A percentile compares a stretch with the other conserved stretches of the same genome.
phyloP scores from a whole-genome alignment of 106 monocot genomes.

The Acorus calamus region DNA sequence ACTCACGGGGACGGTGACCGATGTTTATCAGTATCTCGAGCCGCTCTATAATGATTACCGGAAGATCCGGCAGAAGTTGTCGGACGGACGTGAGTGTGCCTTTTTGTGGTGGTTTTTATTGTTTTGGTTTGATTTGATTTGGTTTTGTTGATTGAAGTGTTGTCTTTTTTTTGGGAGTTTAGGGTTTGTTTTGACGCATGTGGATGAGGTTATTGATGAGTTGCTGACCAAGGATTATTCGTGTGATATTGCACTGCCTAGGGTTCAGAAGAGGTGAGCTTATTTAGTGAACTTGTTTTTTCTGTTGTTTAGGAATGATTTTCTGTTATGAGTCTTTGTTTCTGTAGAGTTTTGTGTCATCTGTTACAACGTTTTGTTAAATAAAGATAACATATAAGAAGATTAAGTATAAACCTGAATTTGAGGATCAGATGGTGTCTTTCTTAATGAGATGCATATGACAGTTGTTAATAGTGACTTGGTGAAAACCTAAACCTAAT shows the following conservation, averaged over 20 bases:
- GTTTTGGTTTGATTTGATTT: neutral
- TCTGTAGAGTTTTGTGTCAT: too few relatives aligned
- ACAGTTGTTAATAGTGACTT: too few relatives aligned
- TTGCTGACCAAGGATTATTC: conserved; percentile 80
- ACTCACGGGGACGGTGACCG: conserved; percentile 65
- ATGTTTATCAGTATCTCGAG: conserved; percentile 90
- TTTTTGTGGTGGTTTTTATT: neutral
- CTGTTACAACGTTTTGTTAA: too few relatives aligned
- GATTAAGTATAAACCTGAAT: too few relatives aligned
- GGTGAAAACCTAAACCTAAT: too few relatives aligned
- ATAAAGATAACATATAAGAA: too few relatives aligned
- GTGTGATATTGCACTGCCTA: conserved; percentile 79
- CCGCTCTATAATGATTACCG: conserved; percentile 93
- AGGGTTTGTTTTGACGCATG: conserved; percentile 70
- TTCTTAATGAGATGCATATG: too few relatives aligned
- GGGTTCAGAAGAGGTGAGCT: conserved; percentile 68
- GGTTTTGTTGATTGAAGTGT: neutral
- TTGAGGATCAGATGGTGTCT: too few relatives aligned
- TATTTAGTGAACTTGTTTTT: too few relatives aligned
- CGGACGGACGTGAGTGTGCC: conserved; percentile 53
- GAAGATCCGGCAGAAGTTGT: conserved; percentile 50
- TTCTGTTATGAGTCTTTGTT: too few relatives aligned
- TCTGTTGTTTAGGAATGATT: too few relatives aligned
- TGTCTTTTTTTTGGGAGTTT: neutral
- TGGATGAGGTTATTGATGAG: conserved; percentile 90